Evolutionary conservation across 164 flowering plant genomes (phyloP), one percentile per base, ranked within the genome.

Genomic region (Magnolia officinalis): DNA sequence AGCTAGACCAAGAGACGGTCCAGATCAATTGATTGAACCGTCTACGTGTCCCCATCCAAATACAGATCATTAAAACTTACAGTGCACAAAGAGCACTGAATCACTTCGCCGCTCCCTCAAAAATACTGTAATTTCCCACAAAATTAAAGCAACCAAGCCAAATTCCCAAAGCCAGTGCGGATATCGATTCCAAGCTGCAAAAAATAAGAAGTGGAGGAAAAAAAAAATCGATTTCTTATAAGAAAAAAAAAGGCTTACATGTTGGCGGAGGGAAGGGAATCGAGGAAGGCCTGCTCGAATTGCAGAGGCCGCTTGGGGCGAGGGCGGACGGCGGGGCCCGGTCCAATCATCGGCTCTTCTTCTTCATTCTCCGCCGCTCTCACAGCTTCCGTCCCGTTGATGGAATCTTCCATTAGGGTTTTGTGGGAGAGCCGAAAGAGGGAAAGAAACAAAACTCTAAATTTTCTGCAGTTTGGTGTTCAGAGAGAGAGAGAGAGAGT

Each of bases 231-330:
- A 29, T 31, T 14, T 31, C 26, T 9, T 16, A 49, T 13, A 4
- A 26, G 18, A 23, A 0, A 26, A 19, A 19, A 51, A 74, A 5
- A 50, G 1, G 74, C 80, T 21, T 80, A 95, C 99, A 95, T 92
- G 82, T 92, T 88, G 51, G 99, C 99, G 21, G 94, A 93, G 19
- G 99, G 98, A 45, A 96, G 94, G 1, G 94, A 71, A 76, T 93
- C 94, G 74, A 96, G 97, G 79, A 88, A 96, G 8, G 98, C 90
- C 49, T 94, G 92, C 84, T 96, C 99, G 87, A 96, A 96, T 80
- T 96, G 92, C 79, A 96, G 90, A 23, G 99, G 98, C 11, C 98
- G 98, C 80, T 96, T 96, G 31, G 71, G 87, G 1, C 91, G 91
- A 70, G 89, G 55, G 18, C 77, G 88, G 31, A 91, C 90, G 0